Base-by-base conservation (phyloP, 2,329 filamentous ascomycete species). In the Diaporthe helianthi region DNA sequence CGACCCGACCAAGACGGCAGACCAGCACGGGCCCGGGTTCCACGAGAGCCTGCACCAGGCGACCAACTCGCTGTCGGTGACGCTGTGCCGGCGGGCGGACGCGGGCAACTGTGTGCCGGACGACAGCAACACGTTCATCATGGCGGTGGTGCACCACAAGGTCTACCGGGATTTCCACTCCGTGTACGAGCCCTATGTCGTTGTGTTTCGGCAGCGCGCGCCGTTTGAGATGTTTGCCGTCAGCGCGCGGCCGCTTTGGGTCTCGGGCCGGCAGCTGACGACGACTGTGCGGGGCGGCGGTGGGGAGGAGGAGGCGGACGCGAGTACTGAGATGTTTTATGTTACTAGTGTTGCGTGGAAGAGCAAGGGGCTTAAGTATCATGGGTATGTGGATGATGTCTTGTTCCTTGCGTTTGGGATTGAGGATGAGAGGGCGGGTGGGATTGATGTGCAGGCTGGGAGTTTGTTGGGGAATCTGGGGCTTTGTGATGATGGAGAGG, bases 321-420 rank as follows among this genome's bases (percentile, higher is more conserved):
- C 58, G 13, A 83, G n/a, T n/a, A n/a, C 82, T 0, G 84, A 88
- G 73, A 87, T 89, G 85, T 77, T 89, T 33, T 89, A 88, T 71
- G 78, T 89, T 0, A 89, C 86, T 0, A 85, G 82, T 0, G 83
- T 88, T 38, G 86, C 81, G 70, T 90, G 87, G 87, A 87, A 84
- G 74, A 74, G 71, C 0, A 75, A 76, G 0, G 80, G 79, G 0
- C 77, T 81, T 71, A 82, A 75, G 36, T 89, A 89, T 71, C 84
- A 88, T 73, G 87, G 87, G 0, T 87, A 83, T 67, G 69, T 85
- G 12, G 87, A 89, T 71, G 87, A 89, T 73, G 81, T 83, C 15
- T 22, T 89, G 17, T 84, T 89, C 49, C 52, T 89, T 3, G 80
- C 77, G 0, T 89, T 90, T 74, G 87, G 87, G 0, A 82, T 88